phyloP scores from a whole-genome alignment of 2,329 filamentous ascomycete species.

The Exophiala lecanii-corni region DNA sequence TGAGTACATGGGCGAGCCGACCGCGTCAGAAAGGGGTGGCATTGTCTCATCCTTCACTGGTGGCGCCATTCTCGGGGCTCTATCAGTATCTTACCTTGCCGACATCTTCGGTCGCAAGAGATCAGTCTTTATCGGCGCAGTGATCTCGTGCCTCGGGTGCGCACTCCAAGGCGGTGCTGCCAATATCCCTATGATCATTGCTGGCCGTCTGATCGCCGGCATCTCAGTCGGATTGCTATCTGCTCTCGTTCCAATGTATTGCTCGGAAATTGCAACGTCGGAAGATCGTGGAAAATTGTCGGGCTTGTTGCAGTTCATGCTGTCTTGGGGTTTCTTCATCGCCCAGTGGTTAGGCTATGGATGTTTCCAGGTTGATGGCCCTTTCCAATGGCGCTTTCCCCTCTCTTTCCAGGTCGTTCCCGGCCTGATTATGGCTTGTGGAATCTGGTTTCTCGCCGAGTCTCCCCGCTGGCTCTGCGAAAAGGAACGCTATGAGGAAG shows the following conservation, averaged over 20 bases:
- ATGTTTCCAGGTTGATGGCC: constrained; percentile 25
- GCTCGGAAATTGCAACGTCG: constrained; percentile 38
- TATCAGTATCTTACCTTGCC: constrained; percentile 2
- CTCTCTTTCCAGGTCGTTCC: constrained; percentile 31
- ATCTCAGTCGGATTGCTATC: constrained; percentile 47
- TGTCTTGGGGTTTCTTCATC: constrained; percentile 40
- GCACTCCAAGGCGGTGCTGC: constrained; percentile 34
- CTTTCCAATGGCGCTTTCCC: constrained; percentile 32
- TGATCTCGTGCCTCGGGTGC: constrained; percentile 21
- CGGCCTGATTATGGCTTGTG: constrained; percentile 26
- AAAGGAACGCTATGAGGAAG: constrained; percentile 33
- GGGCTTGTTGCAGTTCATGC: constrained; percentile 42
- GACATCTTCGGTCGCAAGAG: constrained; percentile 12
- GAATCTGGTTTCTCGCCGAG: constrained; percentile 30
- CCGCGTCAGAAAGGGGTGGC: constrained; percentile 28
- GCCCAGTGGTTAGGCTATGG: constrained; percentile 33
- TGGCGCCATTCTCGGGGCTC: constrained; percentile 28
- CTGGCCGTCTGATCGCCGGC: constrained; percentile 47
- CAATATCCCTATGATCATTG: constrained; percentile 42
- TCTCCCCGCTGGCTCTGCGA: constrained; percentile 33
- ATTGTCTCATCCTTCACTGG: constrained; percentile 37
- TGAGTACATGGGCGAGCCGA: constrained; percentile 26
- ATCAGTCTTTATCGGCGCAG: constrained; percentile 6
- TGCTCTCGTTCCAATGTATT: constrained; percentile 44
- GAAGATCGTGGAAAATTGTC: constrained; percentile 37